Evolutionary conservation across 768 basidiomycete species (phyloP).

Genomic region (Tremella mesenterica): DNA sequence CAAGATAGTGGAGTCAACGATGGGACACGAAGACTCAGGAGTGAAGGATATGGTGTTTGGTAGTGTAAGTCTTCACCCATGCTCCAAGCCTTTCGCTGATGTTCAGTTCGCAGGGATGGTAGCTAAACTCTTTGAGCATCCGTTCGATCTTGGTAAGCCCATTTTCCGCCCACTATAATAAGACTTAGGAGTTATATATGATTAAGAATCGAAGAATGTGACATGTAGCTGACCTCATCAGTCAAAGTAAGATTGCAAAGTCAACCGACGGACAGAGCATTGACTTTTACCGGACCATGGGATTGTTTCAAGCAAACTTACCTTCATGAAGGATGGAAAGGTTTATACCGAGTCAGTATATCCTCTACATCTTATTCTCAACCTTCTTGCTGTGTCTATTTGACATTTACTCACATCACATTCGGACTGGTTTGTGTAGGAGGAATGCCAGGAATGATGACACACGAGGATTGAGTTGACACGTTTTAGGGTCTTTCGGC

Average conservation of each 20-base stretch:
- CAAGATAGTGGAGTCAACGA: background rate
- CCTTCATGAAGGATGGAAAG: slow-evolving; percentile 68
- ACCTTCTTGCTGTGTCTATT: background rate
- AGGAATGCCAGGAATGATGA: too few species aligned
- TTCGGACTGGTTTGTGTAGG: background rate
- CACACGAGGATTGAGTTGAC: too few species aligned
- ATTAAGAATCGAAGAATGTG: too few species aligned
- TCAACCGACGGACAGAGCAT: slow-evolving; percentile 65
- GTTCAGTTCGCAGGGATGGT: slow-evolving; percentile 73
- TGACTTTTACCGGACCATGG: slow-evolving; percentile 71
- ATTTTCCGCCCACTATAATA: background rate
- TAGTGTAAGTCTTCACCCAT: slow-evolving; percentile 1
- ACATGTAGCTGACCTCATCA: slow-evolving; percentile 5
- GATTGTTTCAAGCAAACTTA: slow-evolving; percentile 81
- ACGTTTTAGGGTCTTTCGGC: slow-evolving; percentile 81
- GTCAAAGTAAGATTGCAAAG: slow-evolving; percentile 87
- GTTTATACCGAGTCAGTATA: slow-evolving; percentile 70
- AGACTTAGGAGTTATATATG: background rate
- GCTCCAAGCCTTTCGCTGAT: background rate
- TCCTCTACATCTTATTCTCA: background rate
- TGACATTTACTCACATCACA: background rate
- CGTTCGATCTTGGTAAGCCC: slow-evolving; percentile 65
- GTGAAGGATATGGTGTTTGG: slow-evolving; percentile 6
- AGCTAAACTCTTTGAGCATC: slow-evolving; percentile 84
- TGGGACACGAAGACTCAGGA: background rate